Base-by-base conservation (phyloP, 306 rosid genomes). In the Canavalia gladiata region DNA sequence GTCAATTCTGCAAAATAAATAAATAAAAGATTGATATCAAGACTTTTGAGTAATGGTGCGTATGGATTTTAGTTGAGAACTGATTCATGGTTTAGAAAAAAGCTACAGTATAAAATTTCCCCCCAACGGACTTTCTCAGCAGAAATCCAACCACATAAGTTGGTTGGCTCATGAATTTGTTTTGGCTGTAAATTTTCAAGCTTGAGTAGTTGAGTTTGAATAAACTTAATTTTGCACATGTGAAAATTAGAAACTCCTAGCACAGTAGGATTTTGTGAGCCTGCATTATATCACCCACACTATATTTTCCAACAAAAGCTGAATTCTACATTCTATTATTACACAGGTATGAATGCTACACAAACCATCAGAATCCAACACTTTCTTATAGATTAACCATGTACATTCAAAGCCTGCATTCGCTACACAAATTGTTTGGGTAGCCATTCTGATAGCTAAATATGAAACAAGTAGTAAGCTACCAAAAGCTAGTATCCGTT, bases 251-350 rank as follows among this genome's bases (percentile, higher is more conserved):
- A 52, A 46, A 71, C 42, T 51, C 68, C 68, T 59, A 58, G 28
- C 46, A 49, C 34, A 49, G 43, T 11, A 74, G 63, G 63, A 42
- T 25, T 9, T 72, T 75, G 75, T 60, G 64, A 7, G 67, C 89
- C 77, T 56, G 82, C 41, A 51, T 72, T 68, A 78, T 68, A 78
- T 69, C 65, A 78, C 67, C 80, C 78, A 84, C 84, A 63, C 84
- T 83, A 87, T 72, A 87, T 68, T 87, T 88, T 75, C 78, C 79
- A 84, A 75, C 86, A 77, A 83, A 82, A 68, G 62, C 88, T 87
- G 77, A 68, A 81, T 76, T 87, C 87, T 90, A 85, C 84, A 84
- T 46, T 79, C 85, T 81, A 86, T 79, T 79, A 86, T 81, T 83
- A 79, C 82, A 70, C 83, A 42, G 55, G 2, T 79, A 86, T 79